These are phyloP conservation scores for Arachnomyces sp. DNA, from an alignment of 2,329 filamentous ascomycete species.

Conservation along the genomic window DNA sequence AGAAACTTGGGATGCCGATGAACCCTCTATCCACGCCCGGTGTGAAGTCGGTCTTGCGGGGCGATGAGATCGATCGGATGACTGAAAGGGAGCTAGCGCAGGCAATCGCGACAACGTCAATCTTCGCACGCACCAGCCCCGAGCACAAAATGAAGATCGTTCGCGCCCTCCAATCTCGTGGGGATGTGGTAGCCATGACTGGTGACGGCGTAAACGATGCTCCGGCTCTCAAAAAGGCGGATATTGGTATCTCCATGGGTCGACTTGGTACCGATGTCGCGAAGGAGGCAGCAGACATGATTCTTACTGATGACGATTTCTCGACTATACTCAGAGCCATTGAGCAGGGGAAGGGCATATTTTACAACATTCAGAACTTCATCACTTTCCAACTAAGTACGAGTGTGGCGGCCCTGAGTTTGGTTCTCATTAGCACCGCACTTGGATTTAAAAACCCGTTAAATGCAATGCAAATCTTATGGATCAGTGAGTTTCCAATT, in stretches of 20 bases:
- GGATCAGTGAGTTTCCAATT: constrained; percentile 72
- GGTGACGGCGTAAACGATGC: constrained; percentile 98
- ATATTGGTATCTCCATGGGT: constrained; percentile 98
- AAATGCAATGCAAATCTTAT: constrained; percentile 99
- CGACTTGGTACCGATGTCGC: constrained; percentile 91
- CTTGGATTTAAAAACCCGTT: constrained; percentile 91
- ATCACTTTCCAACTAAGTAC: constrained; percentile 97
- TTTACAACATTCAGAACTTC: constrained; percentile 99
- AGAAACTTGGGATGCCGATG: constrained; percentile 89
- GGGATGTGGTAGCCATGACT: constrained; percentile 98
- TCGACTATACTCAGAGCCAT: constrained; percentile 88
- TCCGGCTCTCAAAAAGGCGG: constrained; percentile 89
- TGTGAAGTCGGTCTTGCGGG: constrained; percentile 60
- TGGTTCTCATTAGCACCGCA: constrained; percentile 87
- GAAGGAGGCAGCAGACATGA: constrained; percentile 87
- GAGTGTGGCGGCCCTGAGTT: constrained; percentile 81
- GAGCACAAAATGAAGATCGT: constrained; percentile 99
- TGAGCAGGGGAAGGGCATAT: constrained; percentile 98
- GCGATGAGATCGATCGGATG: constrained; percentile 92
- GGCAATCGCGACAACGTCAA: constrained; percentile 80
- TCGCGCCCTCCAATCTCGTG: constrained; percentile 77
- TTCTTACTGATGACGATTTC: constrained; percentile 82
- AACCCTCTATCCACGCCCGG: constrained; percentile 46
- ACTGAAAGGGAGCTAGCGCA: constrained; percentile 73
- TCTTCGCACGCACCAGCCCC: constrained; percentile 92